Conservation (phyloP, 352 stramenopile species). For the Phytophthora colocasiae region DNA sequence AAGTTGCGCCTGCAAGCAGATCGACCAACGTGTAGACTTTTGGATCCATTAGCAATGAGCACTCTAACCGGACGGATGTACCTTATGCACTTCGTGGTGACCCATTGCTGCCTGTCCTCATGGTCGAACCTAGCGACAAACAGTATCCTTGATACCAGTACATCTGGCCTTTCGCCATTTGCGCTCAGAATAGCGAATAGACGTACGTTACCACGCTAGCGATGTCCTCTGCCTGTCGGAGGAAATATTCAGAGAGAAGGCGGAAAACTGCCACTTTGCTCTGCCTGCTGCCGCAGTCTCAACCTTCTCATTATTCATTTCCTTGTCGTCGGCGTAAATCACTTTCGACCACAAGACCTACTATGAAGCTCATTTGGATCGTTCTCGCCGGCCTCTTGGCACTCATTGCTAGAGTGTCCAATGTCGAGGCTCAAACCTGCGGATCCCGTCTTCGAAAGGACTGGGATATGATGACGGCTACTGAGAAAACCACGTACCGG, state of each 20-base stretch:
- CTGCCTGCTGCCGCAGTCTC: neutral
- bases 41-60: conserved; percentile 28
- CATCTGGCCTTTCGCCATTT: conserved; percentile 22
- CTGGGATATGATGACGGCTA: conserved; percentile 52
- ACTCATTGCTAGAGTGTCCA: conserved; percentile 6
- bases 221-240: conserved; percentile 15
- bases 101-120: conserved; percentile 15
- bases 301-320: conserved; percentile 28
- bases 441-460: conserved; percentile 52
- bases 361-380: conserved; percentile 38
- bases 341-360: conserved; percentile 10
- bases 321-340: conserved; percentile 15
- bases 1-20: conserved; percentile 1
- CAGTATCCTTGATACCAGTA: neutral
- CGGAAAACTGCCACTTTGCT: conserved; percentile 17
- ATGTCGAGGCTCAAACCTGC: conserved; percentile 35
- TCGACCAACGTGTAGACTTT: conserved; percentile 1
- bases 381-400: conserved; percentile 24
- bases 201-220: conserved; percentile 32
- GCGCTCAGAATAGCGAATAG: conserved; percentile 28
- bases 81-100: neutral
- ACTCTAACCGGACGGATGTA: conserved; percentile 11
- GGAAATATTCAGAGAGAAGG: conserved; percentile 20
- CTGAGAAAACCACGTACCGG: conserved; percentile 61
- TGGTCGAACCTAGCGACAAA: conserved; percentile 7